Conservation (phyloP, 2,329 filamentous ascomycete genomes). For the Pseudogymnoascus sp. region DNA sequence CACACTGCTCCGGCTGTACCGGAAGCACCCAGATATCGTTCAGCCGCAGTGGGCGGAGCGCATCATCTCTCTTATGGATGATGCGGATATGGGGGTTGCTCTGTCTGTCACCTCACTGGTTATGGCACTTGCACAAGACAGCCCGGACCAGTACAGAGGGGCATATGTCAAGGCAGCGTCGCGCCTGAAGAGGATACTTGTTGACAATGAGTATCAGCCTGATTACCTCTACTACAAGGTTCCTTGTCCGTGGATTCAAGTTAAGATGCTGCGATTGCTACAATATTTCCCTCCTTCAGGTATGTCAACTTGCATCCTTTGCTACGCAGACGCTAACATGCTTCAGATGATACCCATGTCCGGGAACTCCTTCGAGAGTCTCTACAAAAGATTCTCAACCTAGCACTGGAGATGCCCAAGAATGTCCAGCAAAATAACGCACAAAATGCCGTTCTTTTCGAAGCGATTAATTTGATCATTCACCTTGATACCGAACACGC, state of each 20-base stretch:
- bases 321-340: neutral
- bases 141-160: conserved; percentile 87
- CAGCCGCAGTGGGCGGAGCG: conserved; percentile 96
- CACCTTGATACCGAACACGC: conserved; percentile 92
- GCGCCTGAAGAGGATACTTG: conserved; percentile 77
- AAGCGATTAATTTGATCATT: conserved; percentile 97
- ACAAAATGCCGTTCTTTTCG: conserved; percentile 94
- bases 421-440: conserved; percentile 99
- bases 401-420: conserved; percentile 88
- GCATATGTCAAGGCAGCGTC: conserved; percentile 91
- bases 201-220: conserved; percentile 79
- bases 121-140: conserved; percentile 89
- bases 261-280: conserved; percentile 82
- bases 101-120: conserved; percentile 92
- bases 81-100: conserved; percentile 85
- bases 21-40: conserved; percentile 88
- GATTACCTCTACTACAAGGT: conserved; percentile 99
- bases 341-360: conserved; percentile 77
- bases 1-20: conserved; percentile 84
- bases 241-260: conserved; percentile 97
- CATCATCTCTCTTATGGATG: conserved; percentile 98
- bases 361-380: conserved; percentile 88
- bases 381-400: conserved; percentile 80
- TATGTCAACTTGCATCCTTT: conserved; percentile 34
- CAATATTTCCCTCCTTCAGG: conserved; percentile 95